phyloP scores from a whole-genome alignment of 805 yeast genomes.

The Yamadazyma laniorum region DNA sequence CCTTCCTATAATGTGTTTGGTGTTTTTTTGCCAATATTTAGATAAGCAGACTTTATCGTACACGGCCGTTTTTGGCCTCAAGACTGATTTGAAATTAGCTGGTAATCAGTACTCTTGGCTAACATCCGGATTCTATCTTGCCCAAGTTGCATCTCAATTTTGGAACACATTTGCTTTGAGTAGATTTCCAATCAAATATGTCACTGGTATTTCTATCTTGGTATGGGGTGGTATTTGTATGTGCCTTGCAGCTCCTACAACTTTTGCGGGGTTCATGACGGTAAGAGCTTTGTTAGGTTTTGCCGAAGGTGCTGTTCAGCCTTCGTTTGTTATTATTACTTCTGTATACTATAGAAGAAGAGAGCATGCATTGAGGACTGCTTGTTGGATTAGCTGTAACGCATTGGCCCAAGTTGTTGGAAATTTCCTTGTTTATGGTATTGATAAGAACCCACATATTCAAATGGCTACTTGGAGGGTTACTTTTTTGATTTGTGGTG shows the following conservation, averaged over 20 bases:
- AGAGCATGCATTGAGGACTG: too few relatives aligned
- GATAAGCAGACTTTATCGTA: conserved; percentile 13
- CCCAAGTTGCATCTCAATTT: conserved; percentile 29
- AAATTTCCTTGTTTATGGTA: too few relatives aligned
- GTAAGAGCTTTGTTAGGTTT: too few relatives aligned
- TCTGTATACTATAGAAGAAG: too few relatives aligned
- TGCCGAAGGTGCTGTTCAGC: too few relatives aligned
- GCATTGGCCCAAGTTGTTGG: too few relatives aligned
- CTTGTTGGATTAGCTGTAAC: too few relatives aligned
- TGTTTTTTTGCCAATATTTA: conserved; percentile 9
- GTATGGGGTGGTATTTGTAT: conserved; percentile 31
- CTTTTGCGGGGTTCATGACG: too few relatives aligned
- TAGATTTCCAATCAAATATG: conserved; percentile 33
- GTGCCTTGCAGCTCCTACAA: conserved; percentile 35
- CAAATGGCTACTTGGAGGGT: too few relatives aligned
- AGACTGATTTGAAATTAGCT: conserved; percentile 24
- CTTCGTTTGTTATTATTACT: too few relatives aligned
- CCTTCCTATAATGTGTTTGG: conserved; percentile 8
- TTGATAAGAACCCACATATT: too few relatives aligned
- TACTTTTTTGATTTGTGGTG: too few relatives aligned
- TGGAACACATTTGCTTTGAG: conserved; percentile 37
- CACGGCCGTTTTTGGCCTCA: conserved; percentile 33
- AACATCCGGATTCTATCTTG: conserved; percentile 53
- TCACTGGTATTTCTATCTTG: conserved; percentile 24
- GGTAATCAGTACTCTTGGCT: conserved; percentile 25